Conservation (phyloP, 2,329 filamentous ascomycete species). For the Penicillium sp. region DNA sequence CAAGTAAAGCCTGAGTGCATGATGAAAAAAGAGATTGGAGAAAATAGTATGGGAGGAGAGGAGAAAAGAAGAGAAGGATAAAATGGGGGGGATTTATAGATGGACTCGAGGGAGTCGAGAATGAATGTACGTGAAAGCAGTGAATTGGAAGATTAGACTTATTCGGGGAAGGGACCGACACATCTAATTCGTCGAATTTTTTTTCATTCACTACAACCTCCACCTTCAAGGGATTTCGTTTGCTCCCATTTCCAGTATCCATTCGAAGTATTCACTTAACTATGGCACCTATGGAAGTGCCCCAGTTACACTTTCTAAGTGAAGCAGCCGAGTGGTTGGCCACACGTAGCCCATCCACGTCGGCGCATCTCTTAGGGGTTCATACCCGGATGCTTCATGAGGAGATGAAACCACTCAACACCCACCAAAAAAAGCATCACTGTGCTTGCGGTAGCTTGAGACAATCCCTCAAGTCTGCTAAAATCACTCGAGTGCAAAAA, state of each 20-base stretch:
- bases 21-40: neutral
- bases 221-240: neutral
- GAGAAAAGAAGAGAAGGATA: neutral
- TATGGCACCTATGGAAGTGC: constrained; percentile 24
- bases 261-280: neutral
- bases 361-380: constrained; percentile 40
- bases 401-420: constrained; percentile 34
- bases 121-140: neutral
- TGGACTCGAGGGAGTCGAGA: neutral
- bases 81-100: neutral
- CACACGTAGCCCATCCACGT: constrained; percentile 39
- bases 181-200: neutral
- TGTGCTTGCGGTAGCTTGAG: constrained; percentile 45
- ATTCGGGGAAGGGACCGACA: neutral
- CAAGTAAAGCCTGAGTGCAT: neutral
- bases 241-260: too few relatives aligned
- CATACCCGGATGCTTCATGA: constrained; percentile 39
- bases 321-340: constrained; percentile 36
- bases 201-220: neutral
- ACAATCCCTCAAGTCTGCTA: constrained; percentile 29
- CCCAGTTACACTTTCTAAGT: constrained; percentile 39
- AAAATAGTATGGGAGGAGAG: neutral
- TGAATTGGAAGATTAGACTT: neutral
- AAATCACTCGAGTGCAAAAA: constrained; percentile 14
- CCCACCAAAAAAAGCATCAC: constrained; percentile 32